Percentiles rank a stretch among this genome's conserved stretches.
Evolutionary conservation across 148 eudicot genomes (phyloP).

Genomic region (Talinum fruticosum): DNA sequence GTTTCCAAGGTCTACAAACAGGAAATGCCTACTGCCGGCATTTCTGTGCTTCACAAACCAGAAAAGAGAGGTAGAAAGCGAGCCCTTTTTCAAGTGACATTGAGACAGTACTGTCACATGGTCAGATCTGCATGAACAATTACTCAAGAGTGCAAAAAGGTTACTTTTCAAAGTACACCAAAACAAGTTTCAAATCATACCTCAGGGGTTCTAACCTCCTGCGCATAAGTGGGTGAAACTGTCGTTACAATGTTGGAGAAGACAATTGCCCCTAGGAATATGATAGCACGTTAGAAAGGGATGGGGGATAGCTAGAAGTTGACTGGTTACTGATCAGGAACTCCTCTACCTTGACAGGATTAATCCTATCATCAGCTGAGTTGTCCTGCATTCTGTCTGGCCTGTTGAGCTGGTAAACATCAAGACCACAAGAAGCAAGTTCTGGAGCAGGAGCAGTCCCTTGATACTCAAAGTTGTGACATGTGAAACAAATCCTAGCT

Average conservation of each 20-base stretch:
- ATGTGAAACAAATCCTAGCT: constrained; percentile 93
- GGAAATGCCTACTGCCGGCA: not conserved
- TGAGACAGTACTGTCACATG: not conserved
- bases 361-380: constrained; percentile 63
- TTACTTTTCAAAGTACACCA: not conserved
- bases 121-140: not conserved
- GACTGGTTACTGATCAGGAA: constrained; percentile 5
- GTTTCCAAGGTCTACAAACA: not conserved
- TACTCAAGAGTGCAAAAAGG: not conserved
- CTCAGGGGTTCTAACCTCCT: constrained; percentile 78
- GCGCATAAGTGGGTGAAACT: constrained; percentile 93
- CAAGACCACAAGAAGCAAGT: constrained; percentile 91
- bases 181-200: constrained; percentile 35
- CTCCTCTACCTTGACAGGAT: constrained; percentile 75
- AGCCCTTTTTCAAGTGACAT: not conserved
- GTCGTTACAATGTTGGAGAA: constrained; percentile 97
- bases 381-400: constrained; percentile 98
- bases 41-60: not conserved
- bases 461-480: constrained; percentile 98
- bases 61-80: not conserved
- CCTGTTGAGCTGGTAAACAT: constrained; percentile 74
- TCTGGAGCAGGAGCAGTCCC: constrained; percentile 86
- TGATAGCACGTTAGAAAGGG: constrained; percentile 13
- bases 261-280: constrained; percentile 87
- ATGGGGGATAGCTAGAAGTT: not conserved